Evolutionary conservation across 139 green algal genomes (phyloP), one percentile per base, ranked within the genome.

Genomic region (Coelastrella sp.): DNA sequence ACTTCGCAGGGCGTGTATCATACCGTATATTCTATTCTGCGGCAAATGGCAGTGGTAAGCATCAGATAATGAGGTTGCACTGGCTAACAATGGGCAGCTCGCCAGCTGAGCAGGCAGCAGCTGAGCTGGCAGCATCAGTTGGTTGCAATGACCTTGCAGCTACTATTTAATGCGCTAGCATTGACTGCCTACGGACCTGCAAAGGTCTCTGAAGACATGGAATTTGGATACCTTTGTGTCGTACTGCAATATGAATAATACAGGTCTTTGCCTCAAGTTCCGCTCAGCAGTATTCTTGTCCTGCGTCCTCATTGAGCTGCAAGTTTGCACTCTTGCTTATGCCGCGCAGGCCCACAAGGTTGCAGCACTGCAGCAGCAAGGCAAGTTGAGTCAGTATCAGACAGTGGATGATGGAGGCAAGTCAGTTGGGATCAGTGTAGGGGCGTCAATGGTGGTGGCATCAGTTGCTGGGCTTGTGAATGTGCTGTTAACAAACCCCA

Each of bases 401-500:
- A 53, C 66, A 76, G 37, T 81, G 37, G 32, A 59, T 48, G 32
- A 59, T 48, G 85, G 41, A 34, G 77, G 66, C 51, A 72, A 86
- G 66, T 78, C 32, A 4, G 82, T 83, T 1, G 89, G 92, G 45
- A 91, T 98, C 32, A 89, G 91, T 9, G 89, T 98, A 21, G 81
- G 73, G 2, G 90, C 90, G 45, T 96, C 92, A 0, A 83, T 98
- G 63, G 32, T 93, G 15, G 91, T 98, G 45, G 95, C 95, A 0
- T 88, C 90, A 13, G 48, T 96, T 45, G 94, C 96, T 5, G 96
- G 95, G 35, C 91, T 84, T 62, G 88, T 91, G 43, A 98, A 98
- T 74, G 95, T 98, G 67, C 80, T 98, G 86, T 78, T 95, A 5
- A 99, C 97, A 74, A 98, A 95, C 81, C 97, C 82, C 64, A 87